A percentile compares a stretch with the other conserved stretches of the same genome.
These are phyloP conservation scores for Ballota nigra DNA, from an alignment of 257 asterid genomes.

Conservation along the genomic window DNA sequence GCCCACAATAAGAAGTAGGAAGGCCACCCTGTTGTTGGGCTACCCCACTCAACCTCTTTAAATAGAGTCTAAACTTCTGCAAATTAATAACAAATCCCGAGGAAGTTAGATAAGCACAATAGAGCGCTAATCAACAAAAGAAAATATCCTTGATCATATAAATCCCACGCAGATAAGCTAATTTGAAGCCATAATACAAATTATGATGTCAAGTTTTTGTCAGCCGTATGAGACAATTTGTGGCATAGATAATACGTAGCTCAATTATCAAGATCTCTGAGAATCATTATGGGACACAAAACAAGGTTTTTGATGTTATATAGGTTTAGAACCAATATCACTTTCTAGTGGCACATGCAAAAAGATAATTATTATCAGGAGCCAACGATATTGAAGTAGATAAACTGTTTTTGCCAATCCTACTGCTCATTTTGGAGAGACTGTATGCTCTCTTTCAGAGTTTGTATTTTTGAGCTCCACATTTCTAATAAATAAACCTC, in stretches of 20 bases:
- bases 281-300: background rate
- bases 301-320: background rate
- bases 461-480: background rate
- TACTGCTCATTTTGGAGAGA: background rate
- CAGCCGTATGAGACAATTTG: background rate
- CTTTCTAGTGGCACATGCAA: background rate
- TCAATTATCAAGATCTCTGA: background rate
- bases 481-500: background rate
- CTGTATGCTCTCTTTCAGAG: background rate
- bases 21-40: slow-evolving; percentile 68
- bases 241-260: background rate
- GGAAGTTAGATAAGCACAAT: slow-evolving; percentile 8
- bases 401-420: slow-evolving; percentile 1
- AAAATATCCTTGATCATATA: background rate
- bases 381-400: background rate
- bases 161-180: background rate
- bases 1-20: slow-evolving; percentile 54
- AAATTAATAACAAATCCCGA: slow-evolving; percentile 24
- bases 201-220: background rate
- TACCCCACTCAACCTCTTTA: slow-evolving; percentile 80
- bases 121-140: slow-evolving; percentile 1
- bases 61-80: slow-evolving; percentile 80
- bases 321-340: background rate
- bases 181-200: background rate
- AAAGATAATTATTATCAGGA: background rate